phyloP scores from a whole-genome alignment of 257 asterid species.

The Lavandula angustifolia region DNA sequence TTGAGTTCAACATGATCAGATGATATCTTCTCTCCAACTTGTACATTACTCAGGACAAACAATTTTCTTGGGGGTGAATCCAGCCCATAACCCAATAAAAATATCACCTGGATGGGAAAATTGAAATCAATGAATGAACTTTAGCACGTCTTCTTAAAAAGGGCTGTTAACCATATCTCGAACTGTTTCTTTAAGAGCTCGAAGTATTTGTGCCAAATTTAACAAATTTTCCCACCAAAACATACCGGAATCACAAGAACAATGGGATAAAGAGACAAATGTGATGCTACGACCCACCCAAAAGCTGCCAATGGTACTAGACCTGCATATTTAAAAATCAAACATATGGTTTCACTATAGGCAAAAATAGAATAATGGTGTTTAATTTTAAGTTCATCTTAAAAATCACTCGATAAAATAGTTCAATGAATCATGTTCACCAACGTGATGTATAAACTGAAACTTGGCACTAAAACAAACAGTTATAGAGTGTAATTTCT shows the following conservation, averaged over 20 bases:
- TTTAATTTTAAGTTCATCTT: conserved; percentile 25
- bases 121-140: conserved; percentile 9
- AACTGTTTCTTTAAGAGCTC: too few species aligned
- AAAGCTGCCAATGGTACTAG: conserved; percentile 81
- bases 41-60: conserved; percentile 44
- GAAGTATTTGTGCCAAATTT: too few species aligned
- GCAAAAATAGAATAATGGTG: background rate
- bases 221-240: conserved; percentile 28
- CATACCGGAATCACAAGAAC: conserved; percentile 80
- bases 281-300: conserved; percentile 94
- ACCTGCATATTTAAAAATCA: conserved; percentile 51
- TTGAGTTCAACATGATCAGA: conserved; percentile 33
- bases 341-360: conserved; percentile 26
- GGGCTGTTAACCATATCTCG: conserved; percentile 2
- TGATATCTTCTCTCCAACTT: conserved; percentile 43
- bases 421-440: background rate
- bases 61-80: conserved; percentile 85
- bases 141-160: conserved; percentile 10
- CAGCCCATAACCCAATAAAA: conserved; percentile 77
- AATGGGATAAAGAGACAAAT: conserved; percentile 86
- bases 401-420: conserved; percentile 16
- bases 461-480: conserved; percentile 12
- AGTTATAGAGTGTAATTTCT: conserved; percentile 9
- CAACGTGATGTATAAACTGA: conserved; percentile 5
- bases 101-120: conserved; percentile 54